phyloP scores from a whole-genome alignment of 768 basidiomycete genomes.

The Tremella mesenterica region DNA sequence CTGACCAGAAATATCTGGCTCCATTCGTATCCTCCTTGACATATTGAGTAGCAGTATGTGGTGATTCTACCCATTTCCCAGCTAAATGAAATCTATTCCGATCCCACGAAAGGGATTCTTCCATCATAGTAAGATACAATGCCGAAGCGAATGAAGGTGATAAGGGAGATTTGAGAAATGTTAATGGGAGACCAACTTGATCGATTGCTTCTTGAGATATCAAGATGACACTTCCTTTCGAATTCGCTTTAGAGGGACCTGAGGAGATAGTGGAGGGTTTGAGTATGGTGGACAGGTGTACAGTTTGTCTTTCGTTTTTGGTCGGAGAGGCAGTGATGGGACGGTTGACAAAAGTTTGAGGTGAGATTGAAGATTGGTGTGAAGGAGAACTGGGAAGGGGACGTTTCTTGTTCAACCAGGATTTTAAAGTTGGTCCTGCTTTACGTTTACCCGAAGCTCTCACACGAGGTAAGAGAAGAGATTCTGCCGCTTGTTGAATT shows the following conservation, averaged over 20 bases:
- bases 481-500: slow-evolving; percentile 35
- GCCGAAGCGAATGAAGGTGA: slow-evolving; percentile 37
- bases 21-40: background rate
- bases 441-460: slow-evolving; percentile 20
- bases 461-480: slow-evolving; percentile 23
- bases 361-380: background rate
- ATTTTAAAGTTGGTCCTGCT: slow-evolving; percentile 11
- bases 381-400: background rate
- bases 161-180: slow-evolving; percentile 34
- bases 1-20: slow-evolving; percentile 25
- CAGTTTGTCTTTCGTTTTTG: too few species aligned
- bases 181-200: slow-evolving; percentile 23
- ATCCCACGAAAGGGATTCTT: slow-evolving; percentile 35
- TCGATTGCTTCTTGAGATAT: slow-evolving; percentile 31
- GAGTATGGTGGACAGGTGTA: too few species aligned
- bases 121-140: slow-evolving; percentile 38
- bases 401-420: slow-evolving; percentile 16
- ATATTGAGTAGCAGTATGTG: slow-evolving; percentile 32
- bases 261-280: too few species aligned
- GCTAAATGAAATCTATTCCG: slow-evolving; percentile 35
- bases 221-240: too few species aligned
- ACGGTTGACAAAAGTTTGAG: background rate
- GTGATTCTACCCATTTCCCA: slow-evolving; percentile 33
- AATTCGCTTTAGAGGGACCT: too few species aligned
- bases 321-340: too few species aligned